Base-by-base conservation (phyloP, 2,329 filamentous ascomycete genomes). In the Ascochyta koolunga region DNA sequence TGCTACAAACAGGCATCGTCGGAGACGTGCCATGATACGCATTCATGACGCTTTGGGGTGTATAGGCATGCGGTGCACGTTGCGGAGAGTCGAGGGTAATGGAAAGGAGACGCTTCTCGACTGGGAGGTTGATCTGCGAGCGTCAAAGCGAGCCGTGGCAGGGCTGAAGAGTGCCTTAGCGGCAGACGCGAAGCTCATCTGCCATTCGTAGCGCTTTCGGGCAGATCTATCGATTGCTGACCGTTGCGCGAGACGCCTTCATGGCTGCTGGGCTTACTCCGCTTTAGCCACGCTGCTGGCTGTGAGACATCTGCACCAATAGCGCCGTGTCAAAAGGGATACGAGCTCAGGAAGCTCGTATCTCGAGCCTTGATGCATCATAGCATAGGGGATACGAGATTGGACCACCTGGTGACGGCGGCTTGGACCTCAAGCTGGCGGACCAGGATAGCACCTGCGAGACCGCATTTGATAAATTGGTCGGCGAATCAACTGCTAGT, bases 11-110 rank as follows among this genome's bases (percentile, higher is more conserved):
- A 70, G 56, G 57, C 59, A 62, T 55, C 56, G 54, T 50, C 59
- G 65, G 50, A 66, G 48, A 51, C 64, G 64, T 61, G 69, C 64
- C 72, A 75, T 75, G 60, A 53, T 61, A 50, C 48, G 57, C 62
- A 54, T 59, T 66, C 66, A 70, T 71, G 53, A 65, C 68, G 51
- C 22, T 58, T 43, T 54, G 52, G 53, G 40, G 18, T 36, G 35
- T 51, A 55, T 49, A 45, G 53, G 63, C 53, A 59, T 68, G 58
- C 59, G 59, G 39, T 57, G 44, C 50, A 52, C 42, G 48, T 56
- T 50, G 56, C 52, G 44, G 58, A 43, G 54, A 39, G 54, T 54
- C 41, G 43, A 50, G 41, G 35, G 49, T 38, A 41, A 41, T 56
- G 54, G 54, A 46, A 50, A 54, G 46, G 53, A 50, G 58, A 54